These are phyloP conservation scores for Colletotrichum incanum DNA, from an alignment of 2,329 filamentous ascomycete genomes.

Conservation along the genomic window DNA sequence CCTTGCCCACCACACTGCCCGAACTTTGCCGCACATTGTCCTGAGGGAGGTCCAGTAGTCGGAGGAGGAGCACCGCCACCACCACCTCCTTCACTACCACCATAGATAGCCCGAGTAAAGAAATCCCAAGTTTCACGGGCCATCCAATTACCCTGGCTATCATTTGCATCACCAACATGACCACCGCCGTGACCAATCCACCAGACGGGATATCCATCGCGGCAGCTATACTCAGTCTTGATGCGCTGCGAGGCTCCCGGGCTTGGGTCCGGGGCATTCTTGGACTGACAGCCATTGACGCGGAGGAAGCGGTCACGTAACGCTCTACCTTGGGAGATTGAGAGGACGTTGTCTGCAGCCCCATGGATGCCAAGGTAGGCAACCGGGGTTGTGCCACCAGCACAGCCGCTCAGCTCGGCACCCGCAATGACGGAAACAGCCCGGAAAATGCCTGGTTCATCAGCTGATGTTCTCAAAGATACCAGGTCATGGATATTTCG, in stretches of 20 bases:
- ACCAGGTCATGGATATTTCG: background rate
- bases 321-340: slow-evolving; percentile 52
- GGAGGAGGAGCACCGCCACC: background rate
- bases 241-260: slow-evolving; percentile 44
- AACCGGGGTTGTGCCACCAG: slow-evolving; percentile 56
- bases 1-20: background rate
- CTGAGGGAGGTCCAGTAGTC: background rate
- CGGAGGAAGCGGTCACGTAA: slow-evolving; percentile 57
- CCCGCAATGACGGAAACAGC: slow-evolving; percentile 53
- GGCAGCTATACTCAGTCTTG: slow-evolving; percentile 49
- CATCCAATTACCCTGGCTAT: slow-evolving; percentile 31
- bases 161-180: slow-evolving; percentile 39
- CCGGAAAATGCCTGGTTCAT: background rate
- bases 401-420: slow-evolving; percentile 53
- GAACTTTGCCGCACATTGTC: background rate
- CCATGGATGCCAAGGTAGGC: slow-evolving; percentile 60
- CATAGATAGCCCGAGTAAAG: slow-evolving; percentile 43
- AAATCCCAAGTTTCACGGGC: slow-evolving; percentile 45
- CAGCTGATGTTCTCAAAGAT: background rate
- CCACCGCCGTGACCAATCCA: slow-evolving; percentile 51
- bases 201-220: slow-evolving; percentile 47
- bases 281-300: slow-evolving; percentile 54
- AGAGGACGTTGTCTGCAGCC: slow-evolving; percentile 54
- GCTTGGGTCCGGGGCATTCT: slow-evolving; percentile 44
- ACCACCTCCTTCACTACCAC: too few relatives aligned